Evolutionary conservation across 345 rosid genomes (phyloP), one percentile per base, ranked within the genome.

Genomic region (Arabidopsis suecica): DNA sequence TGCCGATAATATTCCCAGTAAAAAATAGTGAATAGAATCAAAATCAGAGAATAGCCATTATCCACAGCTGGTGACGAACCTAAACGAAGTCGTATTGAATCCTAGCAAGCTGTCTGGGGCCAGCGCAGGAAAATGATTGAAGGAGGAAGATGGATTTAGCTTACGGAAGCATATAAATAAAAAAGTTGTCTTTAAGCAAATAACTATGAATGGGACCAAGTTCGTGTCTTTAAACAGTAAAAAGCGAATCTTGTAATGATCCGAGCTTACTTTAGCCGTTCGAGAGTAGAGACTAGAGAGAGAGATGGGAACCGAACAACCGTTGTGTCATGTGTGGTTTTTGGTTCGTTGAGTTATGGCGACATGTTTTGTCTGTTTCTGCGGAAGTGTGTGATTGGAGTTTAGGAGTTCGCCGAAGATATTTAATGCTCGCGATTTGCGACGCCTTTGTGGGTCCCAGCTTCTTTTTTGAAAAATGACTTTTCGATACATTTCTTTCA

Each of bases 291-390:
- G 71, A 54, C 37, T 34, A 45, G 59, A 48, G 62, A 67, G 12
- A 11, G 64, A 58, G 37, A 49, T 1, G 42, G 34, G 68, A 40
- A 22, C 73, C 25, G 25, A 23, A 23, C 25, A 61, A 60, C 73
- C 55, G 73, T 20, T 65, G 76, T 20, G 65, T 55, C 34, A 47
- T 58, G 73, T 68, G 68, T 59, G 68, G 64, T 44, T 47, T 61
- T 53, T 23, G 73, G 71, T 61, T 62, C 75, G 63, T 70, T 62
- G 71, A 63, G 71, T 77, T 36, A 77, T 78, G 76, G 81, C 81
- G 57, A 71, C 77, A 65, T 65, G 73, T 65, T 60, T 72, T 78
- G 81, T 78, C 81, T 72, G 73, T 72, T 78, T 72, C 58, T 47
- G 71, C 6, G 5, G 7, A 32, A 32, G 5, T 68, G 16, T 68